Evolutionary conservation across 1,139 yeast species (phyloP), one percentile per base, ranked within the genome.

Genomic region (Protomyces gravidus): DNA sequence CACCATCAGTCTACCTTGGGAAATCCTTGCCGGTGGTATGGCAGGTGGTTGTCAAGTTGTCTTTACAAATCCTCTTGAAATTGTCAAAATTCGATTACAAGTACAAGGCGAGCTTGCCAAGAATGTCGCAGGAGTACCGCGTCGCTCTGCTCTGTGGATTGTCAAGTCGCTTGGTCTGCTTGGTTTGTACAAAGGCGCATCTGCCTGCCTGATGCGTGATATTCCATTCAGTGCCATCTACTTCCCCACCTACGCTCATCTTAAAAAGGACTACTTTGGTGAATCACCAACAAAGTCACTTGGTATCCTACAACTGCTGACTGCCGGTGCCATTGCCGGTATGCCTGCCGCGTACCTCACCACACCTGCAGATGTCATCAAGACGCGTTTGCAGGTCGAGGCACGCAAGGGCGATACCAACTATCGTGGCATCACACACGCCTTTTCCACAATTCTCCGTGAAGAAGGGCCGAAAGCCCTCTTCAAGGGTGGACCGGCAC

Each of bases 1-100:
- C 7, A 72, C 77, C 56, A 80, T 90, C 64, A 77, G 87, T 30
- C 73, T 86, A 75, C 74, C 78, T 51, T 81, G 86, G 79, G 98
- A 92, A 73, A 77, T 92, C 57, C 64, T 81, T 13, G 94, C 97
- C 19, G 98, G 98, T 73, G 88, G 92, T 64, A 77, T 86, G 59
- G 98, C 98, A 15, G 98, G 98, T 72, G 95, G 87, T 2, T 90
- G 97, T 74, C 98, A 92, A 74, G 98, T 92, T 56, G 79, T 92
- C 26, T 90, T 92, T 76, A 92, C 97, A 46, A 92, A 92, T 72
- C 98, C 98, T 13, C 78, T 92, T 67, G 98, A 92, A 75, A 89
- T 92, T 69, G 96, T 94, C 62, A 92, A 92, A 74, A 92, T 92
- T 69, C 81, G 97, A 72, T 79, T 92, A 63, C 98, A 92, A 75